phyloP scores from a whole-genome alignment of 2,329 filamentous ascomycete species.

The Fusarium multiceps region DNA sequence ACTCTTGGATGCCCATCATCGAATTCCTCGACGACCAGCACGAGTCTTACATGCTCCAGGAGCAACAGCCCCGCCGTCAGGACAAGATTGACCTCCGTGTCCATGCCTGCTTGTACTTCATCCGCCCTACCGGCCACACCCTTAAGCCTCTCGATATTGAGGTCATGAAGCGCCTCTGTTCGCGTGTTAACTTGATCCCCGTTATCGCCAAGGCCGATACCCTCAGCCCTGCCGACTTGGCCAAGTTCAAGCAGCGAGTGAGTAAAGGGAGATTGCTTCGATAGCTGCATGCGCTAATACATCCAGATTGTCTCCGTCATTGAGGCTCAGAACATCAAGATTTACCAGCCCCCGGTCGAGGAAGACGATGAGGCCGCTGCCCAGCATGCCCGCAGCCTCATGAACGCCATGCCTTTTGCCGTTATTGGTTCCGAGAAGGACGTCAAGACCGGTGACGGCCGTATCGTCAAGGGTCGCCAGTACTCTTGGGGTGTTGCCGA shows the following conservation, averaged over 20 bases:
- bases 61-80: slow-evolving; percentile 96
- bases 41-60: slow-evolving; percentile 99
- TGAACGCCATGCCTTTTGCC: slow-evolving; percentile 97
- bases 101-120: slow-evolving; percentile 98
- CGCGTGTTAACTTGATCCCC: slow-evolving; percentile 97
- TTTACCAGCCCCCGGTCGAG: slow-evolving; percentile 97
- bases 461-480: slow-evolving; percentile 98
- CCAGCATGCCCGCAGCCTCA: slow-evolving; percentile 92
- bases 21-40: slow-evolving; percentile 99
- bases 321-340: slow-evolving; percentile 99
- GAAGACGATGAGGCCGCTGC: slow-evolving; percentile 98
- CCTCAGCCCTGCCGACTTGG: slow-evolving; percentile 89
- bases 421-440: slow-evolving; percentile 99
- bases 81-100: slow-evolving; percentile 99
- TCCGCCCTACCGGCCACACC: slow-evolving; percentile 97
- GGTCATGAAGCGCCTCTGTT: slow-evolving; percentile 99
- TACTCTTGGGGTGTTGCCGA: slow-evolving; percentile 99
- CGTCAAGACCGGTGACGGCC: slow-evolving; percentile 94
- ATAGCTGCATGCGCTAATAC: slow-evolving; percentile 4
- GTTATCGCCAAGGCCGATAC: slow-evolving; percentile 99
- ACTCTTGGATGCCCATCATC: slow-evolving; percentile 99
- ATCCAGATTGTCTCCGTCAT: slow-evolving; percentile 91
- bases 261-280: slow-evolving; percentile 46
- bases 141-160: slow-evolving; percentile 99
- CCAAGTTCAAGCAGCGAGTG: slow-evolving; percentile 95